A percentile compares a stretch with the other conserved stretches of the same genome.
phyloP scores from a whole-genome alignment of 345 rosid species.

The Alliaria petiolata region DNA sequence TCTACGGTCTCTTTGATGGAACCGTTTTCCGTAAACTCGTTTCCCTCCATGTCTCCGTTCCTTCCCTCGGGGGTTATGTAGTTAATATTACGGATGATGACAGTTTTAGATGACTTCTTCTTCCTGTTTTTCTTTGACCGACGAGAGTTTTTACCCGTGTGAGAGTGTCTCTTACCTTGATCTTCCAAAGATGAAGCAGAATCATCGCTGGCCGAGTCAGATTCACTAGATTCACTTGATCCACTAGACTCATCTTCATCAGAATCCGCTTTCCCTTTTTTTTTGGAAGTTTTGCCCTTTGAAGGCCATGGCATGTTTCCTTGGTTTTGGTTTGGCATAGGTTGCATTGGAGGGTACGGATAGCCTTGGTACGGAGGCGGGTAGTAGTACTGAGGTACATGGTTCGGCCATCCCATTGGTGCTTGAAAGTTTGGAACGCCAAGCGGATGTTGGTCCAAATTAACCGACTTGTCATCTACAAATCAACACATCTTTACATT shows the following conservation, averaged over 20 bases:
- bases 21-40: conserved; percentile 46
- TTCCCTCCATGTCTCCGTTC: conserved; percentile 53
- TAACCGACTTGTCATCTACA: conserved; percentile 48
- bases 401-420: conserved; percentile 69
- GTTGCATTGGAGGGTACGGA: conserved; percentile 62
- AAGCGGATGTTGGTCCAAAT: conserved; percentile 33
- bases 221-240: conserved; percentile 46
- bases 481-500: neutral
- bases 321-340: conserved; percentile 42
- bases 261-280: conserved; percentile 41
- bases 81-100: conserved; percentile 80
- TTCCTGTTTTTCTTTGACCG: conserved; percentile 41
- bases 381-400: conserved; percentile 62
- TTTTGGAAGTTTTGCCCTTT: conserved; percentile 39
- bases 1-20: conserved; percentile 52
- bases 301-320: conserved; percentile 50
- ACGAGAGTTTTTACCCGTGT: conserved; percentile 28
- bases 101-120: conserved; percentile 67
- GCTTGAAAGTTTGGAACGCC: conserved; percentile 40
- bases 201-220: conserved; percentile 47
- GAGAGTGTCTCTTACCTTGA: conserved; percentile 47
- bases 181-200: conserved; percentile 41
- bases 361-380: conserved; percentile 73
- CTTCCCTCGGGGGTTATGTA: conserved; percentile 79
- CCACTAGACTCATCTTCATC: conserved; percentile 40